A percentile compares a stretch with the other conserved stretches of the same genome.
phyloP scores from a whole-genome alignment of 2,329 filamentous ascomycete genomes.

The Cyanodermella asteris region DNA sequence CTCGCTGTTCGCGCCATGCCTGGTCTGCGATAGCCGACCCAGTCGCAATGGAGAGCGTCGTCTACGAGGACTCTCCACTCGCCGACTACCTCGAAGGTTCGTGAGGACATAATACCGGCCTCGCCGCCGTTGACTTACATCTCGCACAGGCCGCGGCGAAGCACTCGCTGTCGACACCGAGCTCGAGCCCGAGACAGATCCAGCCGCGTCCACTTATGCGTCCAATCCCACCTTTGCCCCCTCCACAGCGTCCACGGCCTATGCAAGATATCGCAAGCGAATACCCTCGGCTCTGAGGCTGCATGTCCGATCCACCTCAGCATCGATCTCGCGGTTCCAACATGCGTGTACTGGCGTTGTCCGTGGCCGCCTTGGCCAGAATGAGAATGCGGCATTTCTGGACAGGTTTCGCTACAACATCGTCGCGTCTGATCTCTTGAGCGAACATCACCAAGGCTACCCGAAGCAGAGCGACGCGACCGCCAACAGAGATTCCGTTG shows the following conservation, averaged over 20 bases:
- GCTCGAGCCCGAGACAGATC: slow-evolving; percentile 13
- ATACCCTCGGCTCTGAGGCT: slow-evolving; percentile 29
- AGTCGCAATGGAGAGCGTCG: slow-evolving; percentile 60
- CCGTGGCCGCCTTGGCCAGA: slow-evolving; percentile 40
- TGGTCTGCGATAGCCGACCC: too few relatives aligned
- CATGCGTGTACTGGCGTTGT: slow-evolving; percentile 10
- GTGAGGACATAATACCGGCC: slow-evolving; percentile 3
- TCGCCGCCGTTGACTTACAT: slow-evolving; percentile 14
- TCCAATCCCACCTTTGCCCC: slow-evolving; percentile 33
- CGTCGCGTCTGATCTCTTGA: slow-evolving; percentile 73
- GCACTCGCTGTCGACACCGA: slow-evolving; percentile 19
- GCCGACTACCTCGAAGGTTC: slow-evolving; percentile 74
- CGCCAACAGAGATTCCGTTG: too few relatives aligned
- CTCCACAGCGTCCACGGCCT: slow-evolving; percentile 25
- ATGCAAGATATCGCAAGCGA: slow-evolving; percentile 25
- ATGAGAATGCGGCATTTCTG: slow-evolving; percentile 65
- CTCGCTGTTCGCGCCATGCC: too few relatives aligned
- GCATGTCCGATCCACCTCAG: too few relatives aligned
- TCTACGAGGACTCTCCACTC: slow-evolving; percentile 70
- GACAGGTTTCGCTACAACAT: slow-evolving; percentile 88
- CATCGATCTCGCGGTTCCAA: slow-evolving; percentile 12
- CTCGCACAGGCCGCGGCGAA: slow-evolving; percentile 22
- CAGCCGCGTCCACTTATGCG: slow-evolving; percentile 10
- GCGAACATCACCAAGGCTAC: too few relatives aligned
- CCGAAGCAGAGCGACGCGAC: too few relatives aligned